A percentile compares a stretch with the other conserved stretches of the same genome.
Conservation (phyloP, 495 filamentous ascomycete species). For the Daldinia childiae region DNA sequence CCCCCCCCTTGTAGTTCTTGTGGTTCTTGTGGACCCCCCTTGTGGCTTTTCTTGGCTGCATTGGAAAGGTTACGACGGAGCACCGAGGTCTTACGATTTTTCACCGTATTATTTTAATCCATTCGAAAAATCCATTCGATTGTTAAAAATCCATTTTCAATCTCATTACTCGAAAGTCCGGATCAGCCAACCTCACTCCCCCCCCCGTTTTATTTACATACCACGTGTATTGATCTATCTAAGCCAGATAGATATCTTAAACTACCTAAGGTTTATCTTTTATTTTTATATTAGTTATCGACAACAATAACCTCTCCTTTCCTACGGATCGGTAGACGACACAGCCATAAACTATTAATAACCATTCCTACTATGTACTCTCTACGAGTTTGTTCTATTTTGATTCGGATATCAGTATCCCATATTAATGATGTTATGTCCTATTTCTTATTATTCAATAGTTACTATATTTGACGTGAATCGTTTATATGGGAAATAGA, state of each 20-base stretch:
- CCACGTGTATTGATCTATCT: conserved; percentile 12
- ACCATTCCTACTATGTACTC: too few species aligned
- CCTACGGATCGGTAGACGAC: too few species aligned
- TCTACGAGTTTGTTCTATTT: not conserved
- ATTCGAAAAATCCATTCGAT: not conserved
- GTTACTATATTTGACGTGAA: too few species aligned
- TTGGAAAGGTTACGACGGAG: conserved; percentile 6
- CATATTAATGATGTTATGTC: not conserved
- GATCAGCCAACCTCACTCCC: not conserved
- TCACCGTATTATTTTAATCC: conserved; percentile 2
- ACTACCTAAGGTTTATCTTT: too few species aligned
- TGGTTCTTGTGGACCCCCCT: conserved; percentile 14
- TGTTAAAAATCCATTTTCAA: conserved; percentile 1
- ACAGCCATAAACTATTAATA: too few species aligned
- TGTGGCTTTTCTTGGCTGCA: conserved; percentile 30
- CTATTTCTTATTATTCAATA: not conserved
- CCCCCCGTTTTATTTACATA: conserved; percentile 3
- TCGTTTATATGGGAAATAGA: too few species aligned
- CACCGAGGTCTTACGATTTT: conserved; percentile 30
- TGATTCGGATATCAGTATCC: not conserved
- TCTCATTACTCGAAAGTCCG: not conserved
- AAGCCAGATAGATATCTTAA: not conserved
- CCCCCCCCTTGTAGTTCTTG: conserved; percentile 3
- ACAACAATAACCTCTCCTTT: not conserved
- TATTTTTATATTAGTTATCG: too few species aligned